Evolutionary conservation across 768 basidiomycete genomes (phyloP), one percentile per base, ranked within the genome.

Genomic region (Royoungia palumana): DNA sequence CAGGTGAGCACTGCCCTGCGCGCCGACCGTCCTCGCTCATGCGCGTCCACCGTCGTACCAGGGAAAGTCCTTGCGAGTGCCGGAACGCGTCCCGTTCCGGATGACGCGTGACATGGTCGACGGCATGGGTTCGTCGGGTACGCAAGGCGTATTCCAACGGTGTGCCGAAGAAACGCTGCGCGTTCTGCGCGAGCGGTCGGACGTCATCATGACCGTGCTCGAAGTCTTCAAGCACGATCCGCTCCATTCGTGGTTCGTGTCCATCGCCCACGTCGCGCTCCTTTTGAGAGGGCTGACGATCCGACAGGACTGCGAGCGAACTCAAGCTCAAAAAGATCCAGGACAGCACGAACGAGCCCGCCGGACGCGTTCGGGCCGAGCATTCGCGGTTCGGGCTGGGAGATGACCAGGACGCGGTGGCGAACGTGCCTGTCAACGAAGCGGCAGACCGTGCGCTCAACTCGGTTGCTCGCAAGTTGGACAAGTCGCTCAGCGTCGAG

Each of bases 141-240:
- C 92, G 1, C 83, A 91, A 55, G 95, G 95, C 0, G 94, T 97
- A 3, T 99, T 95, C 74, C 85, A 94, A 53, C 81, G 92, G 13
- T 97, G 95, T 62, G 85, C 92, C 1, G 94, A 99, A 69, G 91
- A 98, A 67, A 96, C 94, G 0, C 70, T 99, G 7, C 83, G 94
- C 12, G 95, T 99, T 5, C 73, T 98, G 28, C 80, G 94, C 11
- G 84, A 87, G 34, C 80, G 84, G 10, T 89, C 90, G 0, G 87
- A 85, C 28, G 82, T 95, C 38, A 85, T 99, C 61, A 82, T 94
- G 79, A 97, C 94, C 1, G 88, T 99, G 4, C 75, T 99, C 32
- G 94, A 96, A 61, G 95, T 97, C 13, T 96, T 98, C 81, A 92
- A 89, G 66, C 82, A 95, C 61, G 95, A 99, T 66, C 95, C 96